Evolutionary conservation across 306 rosid species (phyloP), one percentile per base, ranked within the genome.

Genomic region (Pterocarpus macrocarpus): DNA sequence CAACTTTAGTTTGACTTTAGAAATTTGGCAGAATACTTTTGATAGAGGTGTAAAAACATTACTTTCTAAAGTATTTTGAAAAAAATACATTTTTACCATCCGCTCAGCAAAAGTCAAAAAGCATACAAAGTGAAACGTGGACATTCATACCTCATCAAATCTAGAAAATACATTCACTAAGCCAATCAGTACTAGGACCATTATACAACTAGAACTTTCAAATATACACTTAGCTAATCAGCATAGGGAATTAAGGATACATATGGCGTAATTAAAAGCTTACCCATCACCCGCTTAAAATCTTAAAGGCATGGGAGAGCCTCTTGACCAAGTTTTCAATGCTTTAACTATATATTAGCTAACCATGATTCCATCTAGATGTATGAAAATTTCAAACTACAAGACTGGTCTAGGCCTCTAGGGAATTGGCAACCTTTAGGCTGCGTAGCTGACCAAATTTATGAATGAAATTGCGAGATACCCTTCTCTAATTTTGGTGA

Each of bases 201-300:
- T 87, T 52, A 76, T 76, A 75, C 62, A 86, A 41, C 56, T 49
- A 75, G 71, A 75, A 45, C 70, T 28, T 73, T 64, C 34, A 83
- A 83, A 88, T 86, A 91, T 89, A 89, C 96, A 91, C 35, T 69
- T 72, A 22, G 71, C 82, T 61, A 85, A 83, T 85, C 76, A 85
- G 86, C 81, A 80, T 69, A 44, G 16, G 22, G 36, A 79, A 84
- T 74, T 74, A 57, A 73, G 17, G 35, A 70, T 78, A 80, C 32
- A 87, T 43, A 70, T 44, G 67, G 53, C 82, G 6, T 73, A 78
- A 17, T 57, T 11, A 63, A 78, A 82, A 79, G 85, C 88, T 77
- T 65, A 69, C 76, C 78, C 81, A 79, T 69, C 84, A 86, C 92
- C 90, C 8, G 71, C 58, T 83, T 81, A 85, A 82, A 89, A 91